Evolutionary conservation across 1,284 basidiomycete species (phyloP).

Genomic region (Meripilus lineatus): DNA sequence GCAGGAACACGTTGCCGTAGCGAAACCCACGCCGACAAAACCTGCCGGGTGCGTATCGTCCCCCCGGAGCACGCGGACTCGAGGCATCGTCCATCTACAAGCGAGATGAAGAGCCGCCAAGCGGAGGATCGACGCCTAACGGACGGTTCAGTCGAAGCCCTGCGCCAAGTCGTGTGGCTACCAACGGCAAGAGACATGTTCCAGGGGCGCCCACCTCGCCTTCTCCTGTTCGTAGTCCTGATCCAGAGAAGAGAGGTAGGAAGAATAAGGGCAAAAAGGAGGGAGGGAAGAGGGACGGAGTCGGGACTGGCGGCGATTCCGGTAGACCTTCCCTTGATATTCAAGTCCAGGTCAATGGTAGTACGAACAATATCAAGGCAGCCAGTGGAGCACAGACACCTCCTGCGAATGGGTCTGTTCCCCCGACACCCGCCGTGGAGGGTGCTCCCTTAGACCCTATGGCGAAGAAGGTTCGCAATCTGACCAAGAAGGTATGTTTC

Average conservation of each 20-base stretch:
- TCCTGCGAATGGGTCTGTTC: constrained; percentile 35
- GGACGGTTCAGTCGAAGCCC: constrained; percentile 57
- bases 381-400: constrained; percentile 17
- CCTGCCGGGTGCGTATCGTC: constrained; percentile 83
- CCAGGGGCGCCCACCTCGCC: constrained; percentile 62
- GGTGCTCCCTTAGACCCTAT: constrained; percentile 60
- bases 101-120: constrained; percentile 74
- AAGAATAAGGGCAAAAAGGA: constrained; percentile 53
- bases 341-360: constrained; percentile 24
- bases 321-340: constrained; percentile 32
- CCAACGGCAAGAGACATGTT: constrained; percentile 45
- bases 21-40: constrained; percentile 49
- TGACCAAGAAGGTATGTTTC: constrained; percentile 84
- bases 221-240: constrained; percentile 37
- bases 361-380: constrained; percentile 15
- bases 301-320: constrained; percentile 21
- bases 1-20: constrained; percentile 32
- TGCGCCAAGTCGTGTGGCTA: constrained; percentile 41
- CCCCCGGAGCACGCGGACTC: constrained; percentile 86
- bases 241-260: constrained; percentile 42
- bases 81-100: constrained; percentile 84
- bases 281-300: constrained; percentile 41
- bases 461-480: constrained; percentile 89
- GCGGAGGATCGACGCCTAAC: constrained; percentile 55
- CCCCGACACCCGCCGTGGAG: constrained; percentile 56